Conservation (phyloP, 345 rosid genomes). For the Moricandia moricandioides region DNA sequence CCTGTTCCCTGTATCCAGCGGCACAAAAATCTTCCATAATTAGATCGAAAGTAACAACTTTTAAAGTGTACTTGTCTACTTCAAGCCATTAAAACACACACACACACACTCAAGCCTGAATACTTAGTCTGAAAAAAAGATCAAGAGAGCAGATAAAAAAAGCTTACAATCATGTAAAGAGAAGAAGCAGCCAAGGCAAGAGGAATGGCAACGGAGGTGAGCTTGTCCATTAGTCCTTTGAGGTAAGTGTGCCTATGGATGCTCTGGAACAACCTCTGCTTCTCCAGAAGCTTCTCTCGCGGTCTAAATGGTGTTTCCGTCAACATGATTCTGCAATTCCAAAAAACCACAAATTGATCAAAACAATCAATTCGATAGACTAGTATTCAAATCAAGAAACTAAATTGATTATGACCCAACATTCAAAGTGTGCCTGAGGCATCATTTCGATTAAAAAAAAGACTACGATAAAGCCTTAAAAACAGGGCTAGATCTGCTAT, state of each 20-base stretch:
- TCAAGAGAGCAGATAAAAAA: no score
- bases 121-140: no score
- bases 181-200: no score
- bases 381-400: not conserved
- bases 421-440: not conserved
- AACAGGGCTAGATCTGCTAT: not conserved
- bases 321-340: slow-evolving; percentile 46
- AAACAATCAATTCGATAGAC: not conserved
- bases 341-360: not conserved
- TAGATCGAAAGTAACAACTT: not conserved
- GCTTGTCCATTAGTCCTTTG: slow-evolving; percentile 75
- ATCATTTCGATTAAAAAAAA: slow-evolving; percentile 9
- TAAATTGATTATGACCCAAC: not conserved
- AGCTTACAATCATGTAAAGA: no score
- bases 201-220: slow-evolving; percentile 77
- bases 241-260: slow-evolving; percentile 74
- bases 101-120: no score
- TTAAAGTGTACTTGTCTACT: no score
- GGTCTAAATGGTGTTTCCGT: slow-evolving; percentile 74
- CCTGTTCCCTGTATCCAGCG: slow-evolving; percentile 67
- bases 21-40: not conserved
- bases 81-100: not conserved
- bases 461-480: not conserved
- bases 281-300: slow-evolving; percentile 75
- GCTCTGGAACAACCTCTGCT: slow-evolving; percentile 73